These are phyloP conservation scores for Scheffersomyces cryptocercus DNA, from an alignment of 1,139 yeast species.

Conservation along the genomic window DNA sequence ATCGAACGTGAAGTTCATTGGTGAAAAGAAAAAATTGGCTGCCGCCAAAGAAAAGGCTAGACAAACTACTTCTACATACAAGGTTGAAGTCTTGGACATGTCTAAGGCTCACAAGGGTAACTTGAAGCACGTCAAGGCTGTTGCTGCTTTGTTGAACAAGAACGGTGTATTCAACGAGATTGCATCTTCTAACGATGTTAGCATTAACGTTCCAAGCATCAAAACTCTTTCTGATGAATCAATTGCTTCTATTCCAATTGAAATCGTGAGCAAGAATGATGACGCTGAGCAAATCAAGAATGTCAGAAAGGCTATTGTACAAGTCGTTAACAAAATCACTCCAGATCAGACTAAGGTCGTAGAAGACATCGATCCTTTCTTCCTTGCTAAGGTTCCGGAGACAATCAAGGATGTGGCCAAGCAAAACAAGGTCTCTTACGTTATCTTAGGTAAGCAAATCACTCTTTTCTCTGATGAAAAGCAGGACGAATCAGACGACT, in stretches of 20 bases:
- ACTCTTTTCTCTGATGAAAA: slow-evolving; percentile 37
- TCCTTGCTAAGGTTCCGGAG: slow-evolving; percentile 53
- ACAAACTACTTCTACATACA: slow-evolving; percentile 51
- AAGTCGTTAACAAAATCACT: slow-evolving; percentile 67
- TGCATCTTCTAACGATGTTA: slow-evolving; percentile 48
- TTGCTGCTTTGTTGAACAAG: slow-evolving; percentile 65
- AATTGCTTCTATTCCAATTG: slow-evolving; percentile 38
- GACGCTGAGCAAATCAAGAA: slow-evolving; percentile 36
- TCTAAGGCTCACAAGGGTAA: slow-evolving; percentile 87
- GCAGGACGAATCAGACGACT: slow-evolving; percentile 30
- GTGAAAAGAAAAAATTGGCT: slow-evolving; percentile 55
- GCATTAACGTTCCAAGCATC: slow-evolving; percentile 53
- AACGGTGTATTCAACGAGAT: slow-evolving; percentile 50
- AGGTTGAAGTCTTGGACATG: slow-evolving; percentile 73
- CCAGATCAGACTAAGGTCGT: slow-evolving; percentile 65
- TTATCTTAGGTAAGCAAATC: slow-evolving; percentile 50
- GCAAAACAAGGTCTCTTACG: slow-evolving; percentile 52
- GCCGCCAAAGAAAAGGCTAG: slow-evolving; percentile 61
- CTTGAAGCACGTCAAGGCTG: slow-evolving; percentile 68
- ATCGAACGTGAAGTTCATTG: slow-evolving; percentile 61
- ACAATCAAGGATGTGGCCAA: slow-evolving; percentile 48
- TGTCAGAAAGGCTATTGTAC: slow-evolving; percentile 67
- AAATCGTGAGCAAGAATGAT: slow-evolving; percentile 36
- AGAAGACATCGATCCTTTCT: slow-evolving; percentile 69
- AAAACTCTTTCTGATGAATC: slow-evolving; percentile 20